These are phyloP conservation scores for Melocanna baccifera DNA, from an alignment of 176 grass and related monocot species.

Conservation along the genomic window DNA sequence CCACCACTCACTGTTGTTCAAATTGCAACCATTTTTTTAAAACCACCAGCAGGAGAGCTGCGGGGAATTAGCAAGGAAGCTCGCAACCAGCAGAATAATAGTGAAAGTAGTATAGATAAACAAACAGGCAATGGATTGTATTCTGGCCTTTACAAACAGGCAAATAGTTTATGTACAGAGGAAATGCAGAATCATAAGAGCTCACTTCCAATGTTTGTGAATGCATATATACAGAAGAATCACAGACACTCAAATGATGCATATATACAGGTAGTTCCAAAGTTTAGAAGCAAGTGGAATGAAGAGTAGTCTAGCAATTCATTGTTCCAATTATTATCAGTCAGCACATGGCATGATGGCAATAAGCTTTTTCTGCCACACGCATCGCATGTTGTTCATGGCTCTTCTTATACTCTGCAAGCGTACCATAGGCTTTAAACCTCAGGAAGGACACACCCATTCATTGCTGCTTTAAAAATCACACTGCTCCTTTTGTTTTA, in stretches of 20 bases:
- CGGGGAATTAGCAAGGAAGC: background rate
- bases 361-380: slow-evolving; percentile 16
- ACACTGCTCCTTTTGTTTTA: background rate
- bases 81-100: background rate
- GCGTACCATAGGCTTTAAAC: slow-evolving; percentile 11
- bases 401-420: background rate
- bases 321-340: background rate
- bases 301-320: background rate
- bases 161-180: background rate
- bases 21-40: background rate
- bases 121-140: background rate
- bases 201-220: background rate
- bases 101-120: background rate
- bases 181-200: background rate
- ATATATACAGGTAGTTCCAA: slow-evolving; percentile 4
- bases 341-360: slow-evolving; percentile 1
- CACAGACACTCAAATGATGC: background rate
- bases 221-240: slow-evolving; percentile 29
- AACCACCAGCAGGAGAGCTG: background rate
- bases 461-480: background rate
- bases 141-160: background rate
- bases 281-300: background rate
- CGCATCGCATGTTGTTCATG: background rate
- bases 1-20: background rate
- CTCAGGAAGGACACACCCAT: slow-evolving; percentile 20